Base-by-base conservation (phyloP, 2,329 filamentous ascomycete species). In the Alternaria triticina region DNA sequence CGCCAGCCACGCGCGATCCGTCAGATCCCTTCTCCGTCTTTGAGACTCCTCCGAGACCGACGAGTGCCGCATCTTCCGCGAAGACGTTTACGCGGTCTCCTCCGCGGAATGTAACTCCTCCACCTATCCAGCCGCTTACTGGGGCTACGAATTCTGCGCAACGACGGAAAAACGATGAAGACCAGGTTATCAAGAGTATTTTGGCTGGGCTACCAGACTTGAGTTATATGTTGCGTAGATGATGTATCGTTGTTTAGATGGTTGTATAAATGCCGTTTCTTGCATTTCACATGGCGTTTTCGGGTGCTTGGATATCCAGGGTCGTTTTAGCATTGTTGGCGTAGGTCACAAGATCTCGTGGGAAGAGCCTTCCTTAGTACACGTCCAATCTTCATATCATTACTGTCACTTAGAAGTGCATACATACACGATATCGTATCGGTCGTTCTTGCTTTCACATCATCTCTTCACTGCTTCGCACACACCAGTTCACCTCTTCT, bases 181-280 rank as follows among this genome's bases (percentile, higher is more conserved):
- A 78, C 36, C 67, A 70, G 8, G 57, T 73, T 2, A 69, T 79
- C 4, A 59, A 54, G 28, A 54, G 57, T 0, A 77, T 80, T 43
- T 27, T 80, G 25, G 54, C 22, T 0, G 74, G 69, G 1, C 57
- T 80, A 43, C 77, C 77, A 1, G 68, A 79, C 59, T 64, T 79
- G 59, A 59, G 70, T 10, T 79, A 79, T 45, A 79, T 80, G 77
- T 55, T 80, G 30, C 44, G 46, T 28, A 57, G 40, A 55, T 20
- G 15, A 4, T 11, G 23, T 27, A 13, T 49, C 9, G 9, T 46
- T 23, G 7, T 28, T 6, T 12, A 15, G 40, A 28, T 15, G 28
- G 13, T 23, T 45, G 12, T 15, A 30, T 56, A 15, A 7, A 9
- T 50, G 47, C 15, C 23, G 4, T 47, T 15, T n/a, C n/a, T 20